phyloP scores from a whole-genome alignment of 176 grass and related monocot genomes.

The Cenchrus purpureus region DNA sequence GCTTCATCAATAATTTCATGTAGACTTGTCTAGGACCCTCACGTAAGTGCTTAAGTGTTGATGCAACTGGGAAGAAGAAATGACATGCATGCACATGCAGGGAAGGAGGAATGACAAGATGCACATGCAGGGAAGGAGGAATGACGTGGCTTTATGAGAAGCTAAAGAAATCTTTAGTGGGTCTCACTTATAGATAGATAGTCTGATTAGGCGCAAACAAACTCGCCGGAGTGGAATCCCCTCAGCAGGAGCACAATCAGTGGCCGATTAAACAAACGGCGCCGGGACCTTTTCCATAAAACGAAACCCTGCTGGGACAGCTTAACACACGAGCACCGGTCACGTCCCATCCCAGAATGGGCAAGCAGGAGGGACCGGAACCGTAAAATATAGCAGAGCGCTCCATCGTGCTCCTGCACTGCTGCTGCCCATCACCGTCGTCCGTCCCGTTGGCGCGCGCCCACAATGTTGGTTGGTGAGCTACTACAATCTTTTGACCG shows the following conservation, averaged over 20 bases:
- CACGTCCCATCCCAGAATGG: neutral
- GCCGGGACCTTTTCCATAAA: conserved; percentile 5
- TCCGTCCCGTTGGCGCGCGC: neutral
- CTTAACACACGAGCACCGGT: neutral
- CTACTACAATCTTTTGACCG: neutral
- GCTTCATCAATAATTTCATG: no score
- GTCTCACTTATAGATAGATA: no score
- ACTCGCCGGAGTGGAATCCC: neutral
- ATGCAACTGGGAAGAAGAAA: no score
- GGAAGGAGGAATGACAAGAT: no score
- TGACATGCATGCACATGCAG: no score
- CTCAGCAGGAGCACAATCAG: neutral
- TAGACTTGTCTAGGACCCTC: no score
- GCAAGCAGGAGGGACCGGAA: neutral
- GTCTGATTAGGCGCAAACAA: neutral
- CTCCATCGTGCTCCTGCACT: no score
- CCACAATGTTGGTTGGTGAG: neutral
- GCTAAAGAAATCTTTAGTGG: no score
- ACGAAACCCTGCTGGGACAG: neutral
- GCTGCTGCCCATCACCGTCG: neutral
- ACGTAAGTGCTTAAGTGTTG: no score
- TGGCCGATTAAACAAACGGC: conserved; percentile 22
- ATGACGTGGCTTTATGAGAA: no score
- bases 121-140: no score
- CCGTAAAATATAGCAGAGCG: no score